These are phyloP conservation scores for Cystoisospora suis DNA, from an alignment of 169 alveolate species.

Conservation along the genomic window DNA sequence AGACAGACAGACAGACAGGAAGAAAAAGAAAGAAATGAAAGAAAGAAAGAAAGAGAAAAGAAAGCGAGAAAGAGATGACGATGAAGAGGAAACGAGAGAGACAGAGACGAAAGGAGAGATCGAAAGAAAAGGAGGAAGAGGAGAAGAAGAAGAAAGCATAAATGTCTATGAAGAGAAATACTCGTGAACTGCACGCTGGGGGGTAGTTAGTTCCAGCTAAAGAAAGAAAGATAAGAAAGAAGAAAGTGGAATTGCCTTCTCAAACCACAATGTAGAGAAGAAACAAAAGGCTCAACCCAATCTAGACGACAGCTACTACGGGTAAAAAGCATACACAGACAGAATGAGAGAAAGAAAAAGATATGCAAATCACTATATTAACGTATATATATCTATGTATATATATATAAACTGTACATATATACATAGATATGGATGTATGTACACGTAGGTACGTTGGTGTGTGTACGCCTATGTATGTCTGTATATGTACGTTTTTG, in stretches of 20 bases:
- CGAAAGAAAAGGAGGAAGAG: neutral
- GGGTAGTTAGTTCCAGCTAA: too few relatives aligned
- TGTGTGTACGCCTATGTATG: neutral
- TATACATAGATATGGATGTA: neutral
- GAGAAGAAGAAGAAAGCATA: neutral
- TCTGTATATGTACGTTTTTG: neutral
- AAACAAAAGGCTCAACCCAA: too few relatives aligned
- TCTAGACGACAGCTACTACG: too few relatives aligned
- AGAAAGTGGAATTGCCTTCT: too few relatives aligned
- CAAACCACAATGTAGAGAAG: too few relatives aligned
- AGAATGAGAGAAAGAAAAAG: too few relatives aligned
- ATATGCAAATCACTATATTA: neutral
- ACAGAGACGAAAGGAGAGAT: neutral
- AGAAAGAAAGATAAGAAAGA: too few relatives aligned
- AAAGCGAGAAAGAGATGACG: neutral
- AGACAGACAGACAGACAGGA: neutral
- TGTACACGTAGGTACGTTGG: neutral
- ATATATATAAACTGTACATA: neutral
- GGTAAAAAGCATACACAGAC: neutral
- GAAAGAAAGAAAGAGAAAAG: too few relatives aligned
- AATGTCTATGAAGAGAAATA: too few relatives aligned
- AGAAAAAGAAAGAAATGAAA: too few relatives aligned
- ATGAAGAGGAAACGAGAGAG: neutral
- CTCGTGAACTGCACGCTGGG: too few relatives aligned
- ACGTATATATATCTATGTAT: neutral